phyloP scores from a whole-genome alignment of 495 filamentous ascomycete species.

The Elasticomyces elasticus region DNA sequence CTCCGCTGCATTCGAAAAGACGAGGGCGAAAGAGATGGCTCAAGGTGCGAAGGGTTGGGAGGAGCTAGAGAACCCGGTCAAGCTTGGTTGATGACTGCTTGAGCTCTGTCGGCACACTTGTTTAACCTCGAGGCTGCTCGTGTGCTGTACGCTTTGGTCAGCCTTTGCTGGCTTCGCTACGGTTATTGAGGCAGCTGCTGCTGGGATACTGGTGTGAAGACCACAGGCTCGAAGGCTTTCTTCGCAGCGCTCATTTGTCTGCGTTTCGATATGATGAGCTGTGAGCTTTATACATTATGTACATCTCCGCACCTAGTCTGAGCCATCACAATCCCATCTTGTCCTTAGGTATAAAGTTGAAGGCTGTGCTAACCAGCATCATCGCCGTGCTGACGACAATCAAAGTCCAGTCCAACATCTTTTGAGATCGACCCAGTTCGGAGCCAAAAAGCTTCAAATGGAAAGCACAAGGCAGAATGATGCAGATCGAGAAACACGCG shows the following conservation, averaged over 20 bases:
- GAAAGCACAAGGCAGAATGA: constrained; percentile 74
- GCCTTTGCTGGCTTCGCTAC: too few species aligned
- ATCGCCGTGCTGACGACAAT: constrained; percentile 59
- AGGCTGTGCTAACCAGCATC: constrained; percentile 70
- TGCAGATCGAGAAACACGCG: constrained; percentile 90
- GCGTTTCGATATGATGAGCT: too few species aligned
- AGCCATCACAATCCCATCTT: constrained; percentile 8
- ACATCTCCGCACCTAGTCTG: background rate
- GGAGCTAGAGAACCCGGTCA: background rate
- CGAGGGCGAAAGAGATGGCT: background rate
- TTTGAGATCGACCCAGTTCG: constrained; percentile 58
- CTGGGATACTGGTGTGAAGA: too few species aligned
- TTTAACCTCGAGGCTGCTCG: too few species aligned
- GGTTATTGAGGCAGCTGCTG: too few species aligned
- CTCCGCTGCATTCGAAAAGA: background rate
- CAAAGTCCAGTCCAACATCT: constrained; percentile 55
- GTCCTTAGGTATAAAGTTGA: constrained; percentile 75
- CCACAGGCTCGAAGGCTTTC: too few species aligned
- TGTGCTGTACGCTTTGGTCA: too few species aligned
- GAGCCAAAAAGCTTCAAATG: constrained; percentile 87
- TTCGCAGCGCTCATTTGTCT: too few species aligned
- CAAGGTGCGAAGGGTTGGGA: background rate
- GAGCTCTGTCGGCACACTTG: too few species aligned
- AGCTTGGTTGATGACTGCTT: too few species aligned
- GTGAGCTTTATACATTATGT: background rate